Evolutionary conservation across 106 monocot species (phyloP).

Genomic region (Phalaenopsis aphrodite): DNA sequence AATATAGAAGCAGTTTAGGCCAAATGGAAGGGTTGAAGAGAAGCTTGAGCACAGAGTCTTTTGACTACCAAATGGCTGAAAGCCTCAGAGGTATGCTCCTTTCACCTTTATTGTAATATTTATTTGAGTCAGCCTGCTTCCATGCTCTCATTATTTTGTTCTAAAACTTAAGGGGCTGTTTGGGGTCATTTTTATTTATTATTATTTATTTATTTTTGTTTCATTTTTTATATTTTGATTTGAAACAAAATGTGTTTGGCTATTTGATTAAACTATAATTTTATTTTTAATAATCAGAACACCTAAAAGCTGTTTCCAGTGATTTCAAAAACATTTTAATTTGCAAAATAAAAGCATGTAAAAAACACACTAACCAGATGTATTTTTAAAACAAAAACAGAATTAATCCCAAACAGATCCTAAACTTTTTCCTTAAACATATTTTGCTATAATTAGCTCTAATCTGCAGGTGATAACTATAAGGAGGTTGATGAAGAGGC

Average conservation of each 20-base stretch:
- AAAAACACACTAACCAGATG: too few species aligned
- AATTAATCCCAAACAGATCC: too few species aligned
- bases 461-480: slow-evolving; percentile 39
- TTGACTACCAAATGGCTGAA: slow-evolving; percentile 59
- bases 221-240: too few species aligned
- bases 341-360: too few species aligned
- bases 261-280: too few species aligned
- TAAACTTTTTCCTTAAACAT: neutral
- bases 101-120: neutral
- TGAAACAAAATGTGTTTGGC: too few species aligned
- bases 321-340: too few species aligned
- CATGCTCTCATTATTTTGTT: neutral
- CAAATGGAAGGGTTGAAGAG: slow-evolving; percentile 67
- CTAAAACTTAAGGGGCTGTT: neutral
- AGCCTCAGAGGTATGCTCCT: slow-evolving; percentile 36
- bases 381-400: too few species aligned
- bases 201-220: too few species aligned
- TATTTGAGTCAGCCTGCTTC: neutral
- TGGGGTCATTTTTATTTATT: too few species aligned
- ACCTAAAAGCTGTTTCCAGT: too few species aligned
- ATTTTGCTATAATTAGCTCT: neutral
- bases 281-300: too few species aligned
- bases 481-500: slow-evolving; percentile 86
- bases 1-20: slow-evolving; percentile 29
- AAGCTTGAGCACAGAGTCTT: slow-evolving; percentile 52